phyloP scores from a whole-genome alignment of 2,329 filamentous ascomycete species.

The Ceratocystis albifundus region DNA sequence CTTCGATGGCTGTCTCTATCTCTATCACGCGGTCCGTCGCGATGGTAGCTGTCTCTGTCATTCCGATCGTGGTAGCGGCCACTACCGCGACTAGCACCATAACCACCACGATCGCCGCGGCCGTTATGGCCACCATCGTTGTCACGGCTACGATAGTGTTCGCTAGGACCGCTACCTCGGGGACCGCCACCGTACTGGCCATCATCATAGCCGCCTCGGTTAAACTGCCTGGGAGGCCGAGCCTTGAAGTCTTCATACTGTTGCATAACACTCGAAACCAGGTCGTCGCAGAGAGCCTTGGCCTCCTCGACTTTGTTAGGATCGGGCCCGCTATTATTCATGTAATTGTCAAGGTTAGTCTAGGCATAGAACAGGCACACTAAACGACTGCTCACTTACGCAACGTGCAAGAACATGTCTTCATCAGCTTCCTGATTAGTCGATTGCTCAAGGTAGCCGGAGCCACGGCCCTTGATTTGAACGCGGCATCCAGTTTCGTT shows the following conservation, averaged over 20 bases:
- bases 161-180: conserved; percentile 29
- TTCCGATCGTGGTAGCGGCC: conserved; percentile 12
- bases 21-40: conserved; percentile 26
- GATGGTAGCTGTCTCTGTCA: conserved; percentile 25
- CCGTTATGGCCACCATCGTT: conserved; percentile 17
- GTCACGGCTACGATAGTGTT: conserved; percentile 29
- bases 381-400: conserved; percentile 45
- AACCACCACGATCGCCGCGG: conserved; percentile 26
- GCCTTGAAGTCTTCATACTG: conserved; percentile 89
- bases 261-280: conserved; percentile 73
- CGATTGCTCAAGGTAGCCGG: conserved; percentile 80
- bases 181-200: conserved; percentile 31
- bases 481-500: conserved; percentile 90
- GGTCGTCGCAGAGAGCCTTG: conserved; percentile 77
- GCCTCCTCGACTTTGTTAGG: conserved; percentile 73
- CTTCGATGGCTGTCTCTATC: conserved; percentile 25
- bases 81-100: conserved; percentile 25
- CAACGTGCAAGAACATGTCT: conserved; percentile 91
- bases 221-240: conserved; percentile 57
- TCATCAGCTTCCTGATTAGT: conserved; percentile 90
- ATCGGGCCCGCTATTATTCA: conserved; percentile 60
- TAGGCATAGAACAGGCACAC: background rate
- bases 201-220: conserved; percentile 35
- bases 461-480: conserved; percentile 94
- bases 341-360: conserved; percentile 29